These are phyloP conservation scores for Clavariopsis aquatica DNA, from an alignment of 495 filamentous ascomycete species.

Conservation along the genomic window DNA sequence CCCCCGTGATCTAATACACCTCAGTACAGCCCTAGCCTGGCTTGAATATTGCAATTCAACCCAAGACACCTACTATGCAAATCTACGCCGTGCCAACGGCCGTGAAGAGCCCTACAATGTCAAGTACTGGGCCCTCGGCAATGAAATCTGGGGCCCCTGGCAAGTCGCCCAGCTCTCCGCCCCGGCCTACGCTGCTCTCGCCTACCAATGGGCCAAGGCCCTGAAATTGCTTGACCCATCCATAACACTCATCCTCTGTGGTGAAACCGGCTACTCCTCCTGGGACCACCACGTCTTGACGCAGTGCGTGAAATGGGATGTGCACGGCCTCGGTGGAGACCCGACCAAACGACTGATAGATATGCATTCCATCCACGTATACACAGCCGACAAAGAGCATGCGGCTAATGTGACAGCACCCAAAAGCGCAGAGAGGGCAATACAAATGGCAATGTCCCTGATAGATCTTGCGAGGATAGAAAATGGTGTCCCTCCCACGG, in stretches of 20 bases:
- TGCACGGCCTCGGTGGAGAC: conserved; percentile 43
- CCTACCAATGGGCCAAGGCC: conserved; percentile 78
- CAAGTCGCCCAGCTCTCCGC: conserved; percentile 73
- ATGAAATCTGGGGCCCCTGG: conserved; percentile 79
- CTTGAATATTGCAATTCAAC: conserved; percentile 79
- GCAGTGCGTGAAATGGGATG: conserved; percentile 60
- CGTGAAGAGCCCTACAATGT: conserved; percentile 71
- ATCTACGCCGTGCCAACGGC: conserved; percentile 71
- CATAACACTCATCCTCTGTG: conserved; percentile 68
- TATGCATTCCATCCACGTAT: conserved; percentile 72
- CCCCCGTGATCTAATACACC: background rate
- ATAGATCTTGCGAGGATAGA: conserved; percentile 77
- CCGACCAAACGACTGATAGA: conserved; percentile 52
- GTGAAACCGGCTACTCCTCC: conserved; percentile 63
- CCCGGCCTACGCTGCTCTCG: conserved; percentile 73
- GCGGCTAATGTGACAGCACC: conserved; percentile 53
- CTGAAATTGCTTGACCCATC: conserved; percentile 72
- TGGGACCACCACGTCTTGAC: conserved; percentile 76
- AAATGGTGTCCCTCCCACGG: conserved; percentile 57
- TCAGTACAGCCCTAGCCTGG: conserved; percentile 60
- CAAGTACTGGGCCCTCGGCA: conserved; percentile 69
- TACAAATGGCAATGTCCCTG: conserved; percentile 64
- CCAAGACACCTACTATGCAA: conserved; percentile 74
- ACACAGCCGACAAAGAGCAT: conserved; percentile 61
- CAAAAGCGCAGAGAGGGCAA: conserved; percentile 69